Conservation (phyloP, 1,284 basidiomycete species). For the Marasmius sp. region DNA sequence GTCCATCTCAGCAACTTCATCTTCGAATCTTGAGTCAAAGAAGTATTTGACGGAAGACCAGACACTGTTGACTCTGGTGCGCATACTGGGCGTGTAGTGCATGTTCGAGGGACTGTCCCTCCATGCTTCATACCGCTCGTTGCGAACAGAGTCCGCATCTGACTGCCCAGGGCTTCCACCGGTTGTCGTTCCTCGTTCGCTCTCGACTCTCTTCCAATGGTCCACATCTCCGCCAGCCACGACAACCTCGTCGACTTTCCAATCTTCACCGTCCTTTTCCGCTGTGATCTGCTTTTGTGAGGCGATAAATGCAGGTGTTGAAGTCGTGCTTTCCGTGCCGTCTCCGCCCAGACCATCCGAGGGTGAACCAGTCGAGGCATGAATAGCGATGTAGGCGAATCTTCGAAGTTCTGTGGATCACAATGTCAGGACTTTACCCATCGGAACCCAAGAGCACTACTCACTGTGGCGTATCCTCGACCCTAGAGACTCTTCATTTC, state of each 20-base stretch:
- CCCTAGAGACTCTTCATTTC: not conserved
- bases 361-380: conserved; percentile 14
- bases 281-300: conserved; percentile 8
- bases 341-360: conserved; percentile 15
- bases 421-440: not conserved
- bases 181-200: conserved; percentile 6
- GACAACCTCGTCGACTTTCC: conserved; percentile 15
- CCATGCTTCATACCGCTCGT: not conserved
- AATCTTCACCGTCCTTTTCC: conserved; percentile 14
- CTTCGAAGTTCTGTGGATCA: not conserved
- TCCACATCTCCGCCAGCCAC: conserved; percentile 12
- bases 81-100: conserved; percentile 1
- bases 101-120: not conserved
- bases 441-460: not conserved
- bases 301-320: conserved; percentile 13
- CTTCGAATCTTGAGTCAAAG: conserved; percentile 22
- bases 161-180: conserved; percentile 8
- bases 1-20: conserved; percentile 18
- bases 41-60: conserved; percentile 13
- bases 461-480: conserved; percentile 3
- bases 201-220: not conserved
- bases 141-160: conserved; percentile 4
- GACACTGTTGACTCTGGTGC: not conserved
- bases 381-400: conserved; percentile 4
- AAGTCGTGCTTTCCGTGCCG: conserved; percentile 15